Conservation (phyloP, 2,329 filamentous ascomycete species). For the Phialophora verrucosa region DNA sequence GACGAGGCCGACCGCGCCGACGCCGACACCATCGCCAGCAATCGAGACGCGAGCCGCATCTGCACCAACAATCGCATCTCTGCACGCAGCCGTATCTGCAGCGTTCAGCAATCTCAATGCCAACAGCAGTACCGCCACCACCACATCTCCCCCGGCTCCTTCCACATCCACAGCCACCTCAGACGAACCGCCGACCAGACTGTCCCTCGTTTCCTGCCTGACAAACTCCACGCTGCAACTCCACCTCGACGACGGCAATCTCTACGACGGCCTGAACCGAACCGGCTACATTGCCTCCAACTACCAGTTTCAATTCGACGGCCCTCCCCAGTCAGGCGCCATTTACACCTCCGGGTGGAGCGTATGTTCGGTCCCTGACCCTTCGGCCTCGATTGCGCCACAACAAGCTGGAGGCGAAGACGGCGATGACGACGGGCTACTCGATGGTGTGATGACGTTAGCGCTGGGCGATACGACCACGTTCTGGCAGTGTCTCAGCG, state of each 20-base stretch:
- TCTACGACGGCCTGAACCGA: constrained; percentile 69
- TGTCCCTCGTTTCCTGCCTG: constrained; percentile 30
- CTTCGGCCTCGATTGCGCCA: not conserved
- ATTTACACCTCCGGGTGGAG: constrained; percentile 78
- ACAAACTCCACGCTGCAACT: constrained; percentile 48
- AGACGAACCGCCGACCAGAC: not conserved
- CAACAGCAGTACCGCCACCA: not conserved
- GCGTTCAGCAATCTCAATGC: not conserved
- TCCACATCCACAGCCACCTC: constrained; percentile 1
- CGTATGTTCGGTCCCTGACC: constrained; percentile 66
- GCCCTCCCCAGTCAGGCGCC: constrained; percentile 71
- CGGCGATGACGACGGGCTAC: constrained; percentile 64
- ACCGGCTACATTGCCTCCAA: constrained; percentile 81
- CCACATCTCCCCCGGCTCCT: not conserved
- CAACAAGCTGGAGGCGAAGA: not conserved
- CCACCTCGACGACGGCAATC: constrained; percentile 67
- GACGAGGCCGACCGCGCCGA: not conserved
- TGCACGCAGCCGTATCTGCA: not conserved
- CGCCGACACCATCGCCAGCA: not conserved
- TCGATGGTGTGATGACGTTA: constrained; percentile 60
- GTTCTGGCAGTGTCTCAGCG: constrained; percentile 77
- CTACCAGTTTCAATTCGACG: constrained; percentile 80
- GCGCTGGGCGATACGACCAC: constrained; percentile 69
- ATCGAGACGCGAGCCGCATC: not conserved
- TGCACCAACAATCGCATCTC: not conserved